Evolutionary conservation across 2,329 filamentous ascomycete species (phyloP), one percentile per base, ranked within the genome.

Genomic region (Sordariomycetes sp.): DNA sequence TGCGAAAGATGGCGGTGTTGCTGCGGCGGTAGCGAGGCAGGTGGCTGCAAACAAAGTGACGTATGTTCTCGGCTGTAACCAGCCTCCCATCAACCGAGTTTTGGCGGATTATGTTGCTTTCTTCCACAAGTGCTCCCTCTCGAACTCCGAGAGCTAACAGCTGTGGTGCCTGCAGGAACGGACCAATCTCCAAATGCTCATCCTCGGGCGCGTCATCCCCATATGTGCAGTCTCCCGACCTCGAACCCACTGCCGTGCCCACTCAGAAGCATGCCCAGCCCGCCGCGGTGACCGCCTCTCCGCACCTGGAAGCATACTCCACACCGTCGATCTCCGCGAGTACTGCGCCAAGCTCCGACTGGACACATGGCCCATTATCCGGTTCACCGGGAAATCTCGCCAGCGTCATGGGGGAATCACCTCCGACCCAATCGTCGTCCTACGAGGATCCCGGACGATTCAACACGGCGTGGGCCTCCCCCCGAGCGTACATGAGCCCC

Each of bases 301-400:
- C 77, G 45, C 66, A 73, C 63, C 66, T 80, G 61, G 74, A 75
- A 63, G 74, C 76, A 51, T 65, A 77, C 58, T 76, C 76, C 28
- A 70, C 73, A 34, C 73, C 74, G 54, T 76, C 76, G n/a, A 72
- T 74, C 59, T 74, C 76, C 56, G 71, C 73, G 61, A 73, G 75
- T 62, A 76, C 72, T 50, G 73, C 72, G 8, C 73, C 74, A 52
- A 77, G 74, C 63, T 71, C 72, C 62, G 74, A 77, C 62, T 79
- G 75, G 74, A 65, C 69, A 60, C 68, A 70, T 55, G 65, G 65
- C 57, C 73, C 67, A 59, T 69, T 78, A 62, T 72, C 69, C 64
- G 74, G 76, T 59, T 79, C 77, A n/a, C 76, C 76, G n/a, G 72
- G 74, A 55, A 79, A 79, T 59, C 68, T 78, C 58, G 77, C 78